phyloP scores from a whole-genome alignment of 768 basidiomycete species.

The Leccinum uliginosum region DNA sequence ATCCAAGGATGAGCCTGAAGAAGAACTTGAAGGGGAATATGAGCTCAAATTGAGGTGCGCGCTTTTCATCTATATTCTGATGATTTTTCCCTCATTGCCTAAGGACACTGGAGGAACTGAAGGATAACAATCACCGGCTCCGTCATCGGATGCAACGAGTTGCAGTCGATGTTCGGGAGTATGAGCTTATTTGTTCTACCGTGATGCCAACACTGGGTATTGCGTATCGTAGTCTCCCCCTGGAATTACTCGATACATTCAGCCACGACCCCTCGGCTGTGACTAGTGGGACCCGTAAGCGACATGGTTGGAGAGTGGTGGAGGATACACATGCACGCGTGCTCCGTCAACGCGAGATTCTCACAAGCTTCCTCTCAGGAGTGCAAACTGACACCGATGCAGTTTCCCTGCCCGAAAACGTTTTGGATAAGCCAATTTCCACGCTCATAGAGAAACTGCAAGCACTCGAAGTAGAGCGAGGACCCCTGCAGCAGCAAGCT shows the following conservation, averaged over 20 bases:
- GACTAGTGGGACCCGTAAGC: constrained; percentile 57
- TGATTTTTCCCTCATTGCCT: background rate
- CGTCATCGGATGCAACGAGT: constrained; percentile 67
- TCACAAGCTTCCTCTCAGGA: constrained; percentile 42
- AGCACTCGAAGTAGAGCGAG: constrained; percentile 44
- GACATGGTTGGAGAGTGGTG: constrained; percentile 65
- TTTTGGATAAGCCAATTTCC: constrained; percentile 53
- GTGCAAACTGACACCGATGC: constrained; percentile 1
- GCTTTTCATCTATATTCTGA: background rate
- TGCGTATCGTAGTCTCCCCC: constrained; percentile 47
- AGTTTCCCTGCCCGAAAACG: constrained; percentile 29
- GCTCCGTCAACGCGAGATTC: constrained; percentile 53
- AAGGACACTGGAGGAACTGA: constrained; percentile 59
- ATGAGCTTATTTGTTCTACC: constrained; percentile 54
- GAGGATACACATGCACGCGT: constrained; percentile 71
- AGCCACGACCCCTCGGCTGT: constrained; percentile 77
- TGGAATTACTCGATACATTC: constrained; percentile 69
- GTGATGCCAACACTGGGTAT: constrained; percentile 47
- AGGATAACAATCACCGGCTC: constrained; percentile 60
- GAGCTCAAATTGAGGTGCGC: constrained; percentile 34
- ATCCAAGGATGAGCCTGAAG: constrained; percentile 39
- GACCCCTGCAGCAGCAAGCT: constrained; percentile 42
- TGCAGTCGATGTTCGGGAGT: constrained; percentile 58
- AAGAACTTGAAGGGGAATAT: constrained; percentile 48
- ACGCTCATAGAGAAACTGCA: constrained; percentile 47